Evolutionary conservation across 768 basidiomycete genomes (phyloP), one percentile per base, ranked within the genome.

Genomic region (Floccularia luteovirens): DNA sequence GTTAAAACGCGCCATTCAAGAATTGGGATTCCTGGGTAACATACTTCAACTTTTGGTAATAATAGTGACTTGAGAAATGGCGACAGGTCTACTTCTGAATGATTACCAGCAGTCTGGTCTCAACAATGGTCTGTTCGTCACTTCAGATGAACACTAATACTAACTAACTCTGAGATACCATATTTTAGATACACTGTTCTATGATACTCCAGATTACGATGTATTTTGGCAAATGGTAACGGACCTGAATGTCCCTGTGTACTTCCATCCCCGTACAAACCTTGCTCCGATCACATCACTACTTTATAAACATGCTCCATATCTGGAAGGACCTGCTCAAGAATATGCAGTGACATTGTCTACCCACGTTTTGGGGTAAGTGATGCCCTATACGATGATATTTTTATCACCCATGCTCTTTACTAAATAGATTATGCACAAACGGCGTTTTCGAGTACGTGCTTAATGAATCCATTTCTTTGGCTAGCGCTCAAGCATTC

Each of bases 101-200:
- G 66, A 70, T 41, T 70, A 62, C 48, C 67, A 69, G 35, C 62
- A 68, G 43, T 62, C 64, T 2, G 66, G 66, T 5, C 36, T 60
- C 2, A 58, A 68, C 39, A 60, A 63, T 17, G 46, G 65, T 66
- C 17, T 44, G 45, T 25, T 16, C 6, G 22, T 24, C 27, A 12
- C 14, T 24, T 6, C 2, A 3, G n/a, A n/a, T n/a, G n/a, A n/a
- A n/a, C 10, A 34, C 32, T 14, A 19, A 17, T 34, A 34, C 8
- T 14, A 17, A 28, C n/a, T n/a, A n/a, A n/a, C n/a, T n/a, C n/a
- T n/a, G n/a, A n/a, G n/a, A n/a, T n/a, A n/a, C n/a, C n/a, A n/a
- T n/a, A n/a, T n/a, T n/a, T n/a, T n/a, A n/a, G n/a, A n/a, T n/a
- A n/a, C n/a, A 1, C 48, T 67, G 5, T 67, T 48, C 42, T 63